Evolutionary conservation across 495 filamentous ascomycete species (phyloP).

Genomic region (Corynascus novoguineensis): DNA sequence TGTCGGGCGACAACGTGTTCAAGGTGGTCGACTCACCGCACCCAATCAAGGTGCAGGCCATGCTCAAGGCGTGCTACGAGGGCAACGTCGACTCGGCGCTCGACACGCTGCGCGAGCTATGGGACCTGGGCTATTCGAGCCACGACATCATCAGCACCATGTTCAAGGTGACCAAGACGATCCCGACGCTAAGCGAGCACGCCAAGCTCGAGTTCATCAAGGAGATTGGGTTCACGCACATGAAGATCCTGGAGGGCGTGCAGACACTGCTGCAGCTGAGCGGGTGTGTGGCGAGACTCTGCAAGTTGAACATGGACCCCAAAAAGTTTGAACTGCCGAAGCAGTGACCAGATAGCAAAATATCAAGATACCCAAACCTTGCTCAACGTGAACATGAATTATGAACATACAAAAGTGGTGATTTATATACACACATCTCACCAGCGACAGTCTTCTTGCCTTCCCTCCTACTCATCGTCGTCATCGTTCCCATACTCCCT

Average conservation of each 20-base stretch:
- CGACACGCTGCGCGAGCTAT: conserved; percentile 83
- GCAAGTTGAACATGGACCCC: conserved; percentile 92
- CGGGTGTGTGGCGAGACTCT: conserved; percentile 82
- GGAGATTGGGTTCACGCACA: conserved; percentile 98
- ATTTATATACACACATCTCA: background rate
- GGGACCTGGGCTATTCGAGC: conserved; percentile 88
- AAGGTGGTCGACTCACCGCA: conserved; percentile 95
- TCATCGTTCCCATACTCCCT: conserved; percentile 35
- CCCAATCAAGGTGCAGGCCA: conserved; percentile 95
- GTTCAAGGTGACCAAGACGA: conserved; percentile 97
- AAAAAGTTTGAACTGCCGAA: conserved; percentile 63
- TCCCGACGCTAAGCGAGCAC: conserved; percentile 83
- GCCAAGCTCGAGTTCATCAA: conserved; percentile 92
- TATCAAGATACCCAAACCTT: conserved; percentile 10
- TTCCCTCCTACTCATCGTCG: conserved; percentile 26
- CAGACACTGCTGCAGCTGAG: conserved; percentile 90
- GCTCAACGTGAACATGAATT: background rate
- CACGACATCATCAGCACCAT: conserved; percentile 98
- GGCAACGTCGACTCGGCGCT: conserved; percentile 81
- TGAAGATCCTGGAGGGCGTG: conserved; percentile 95
- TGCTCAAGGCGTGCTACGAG: conserved; percentile 96
- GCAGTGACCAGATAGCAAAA: conserved; percentile 21
- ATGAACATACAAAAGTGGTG: background rate
- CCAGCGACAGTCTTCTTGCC: background rate
- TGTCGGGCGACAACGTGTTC: conserved; percentile 97